Percentiles rank a stretch among this genome's conserved stretches.
These are phyloP conservation scores for Dichotomocladium elegans DNA, from an alignment of 371 early-diverging fungal genomes.

Conservation along the genomic window DNA sequence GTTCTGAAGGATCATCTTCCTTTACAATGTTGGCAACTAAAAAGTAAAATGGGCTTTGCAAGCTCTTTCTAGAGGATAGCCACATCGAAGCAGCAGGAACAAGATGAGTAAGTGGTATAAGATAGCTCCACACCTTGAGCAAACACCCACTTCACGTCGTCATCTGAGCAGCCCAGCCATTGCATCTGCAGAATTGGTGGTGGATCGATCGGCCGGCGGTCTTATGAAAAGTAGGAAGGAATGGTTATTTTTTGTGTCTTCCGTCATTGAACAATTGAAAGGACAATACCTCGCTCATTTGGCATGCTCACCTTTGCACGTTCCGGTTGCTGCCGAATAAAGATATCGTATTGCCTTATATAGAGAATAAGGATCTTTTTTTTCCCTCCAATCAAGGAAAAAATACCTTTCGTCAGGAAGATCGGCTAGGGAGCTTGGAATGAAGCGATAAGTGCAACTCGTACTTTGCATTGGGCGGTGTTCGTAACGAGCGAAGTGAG, in stretches of 20 bases:
- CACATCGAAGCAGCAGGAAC: neutral
- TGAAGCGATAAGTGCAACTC: constrained; percentile 41
- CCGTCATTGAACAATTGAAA: no score
- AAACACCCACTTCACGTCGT: constrained; percentile 40
- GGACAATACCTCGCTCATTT: constrained; percentile 44
- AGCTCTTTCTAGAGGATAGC: constrained; percentile 27
- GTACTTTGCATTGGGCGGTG: neutral
- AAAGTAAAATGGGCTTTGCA: constrained; percentile 49
- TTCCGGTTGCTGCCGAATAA: constrained; percentile 28
- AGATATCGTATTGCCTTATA: constrained; percentile 19
- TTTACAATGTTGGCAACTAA: constrained; percentile 35
- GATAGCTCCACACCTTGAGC: no score
- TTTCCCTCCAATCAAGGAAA: neutral
- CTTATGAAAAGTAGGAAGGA: neutral
- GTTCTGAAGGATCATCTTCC: constrained; percentile 12
- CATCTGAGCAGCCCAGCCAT: constrained; percentile 25
- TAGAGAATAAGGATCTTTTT: no score
- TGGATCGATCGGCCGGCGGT: constrained; percentile 44
- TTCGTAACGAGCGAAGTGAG: neutral
- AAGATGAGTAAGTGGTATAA: neutral
- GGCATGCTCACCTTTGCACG: constrained; percentile 30
- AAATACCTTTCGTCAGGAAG: constrained; percentile 30
- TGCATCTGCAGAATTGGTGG: constrained; percentile 43
- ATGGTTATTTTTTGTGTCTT: neutral
- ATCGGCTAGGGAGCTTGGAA: constrained; percentile 30